A percentile compares a stretch with the other conserved stretches of the same genome.
Evolutionary conservation across 1,284 basidiomycete species (phyloP).

Genomic region (Limonomyces culmigenus): DNA sequence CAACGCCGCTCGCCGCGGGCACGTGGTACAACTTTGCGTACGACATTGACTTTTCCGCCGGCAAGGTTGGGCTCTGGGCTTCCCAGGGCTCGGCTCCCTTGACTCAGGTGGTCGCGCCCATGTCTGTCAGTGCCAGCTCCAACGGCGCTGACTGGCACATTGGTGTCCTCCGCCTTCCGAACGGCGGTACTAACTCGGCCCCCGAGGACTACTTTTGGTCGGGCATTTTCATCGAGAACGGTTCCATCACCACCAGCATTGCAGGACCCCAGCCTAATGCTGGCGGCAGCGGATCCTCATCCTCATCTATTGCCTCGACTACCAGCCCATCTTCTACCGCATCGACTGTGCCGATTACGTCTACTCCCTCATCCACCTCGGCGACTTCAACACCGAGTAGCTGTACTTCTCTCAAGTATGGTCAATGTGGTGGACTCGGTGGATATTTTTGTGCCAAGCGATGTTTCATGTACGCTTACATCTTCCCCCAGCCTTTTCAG

Average conservation of each 20-base stretch:
- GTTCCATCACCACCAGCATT: slow-evolving; percentile 29
- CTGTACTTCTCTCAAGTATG: no score
- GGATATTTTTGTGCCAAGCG: no score
- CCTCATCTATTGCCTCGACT: no score
- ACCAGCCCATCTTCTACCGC: no score
- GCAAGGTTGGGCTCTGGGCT: slow-evolving; percentile 41
- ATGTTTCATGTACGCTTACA: no score
- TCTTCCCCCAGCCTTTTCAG: no score
- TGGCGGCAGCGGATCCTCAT: no score
- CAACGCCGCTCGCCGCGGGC: slow-evolving; percentile 25
- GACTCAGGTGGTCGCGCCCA: slow-evolving; percentile 29
- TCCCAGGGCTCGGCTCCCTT: slow-evolving; percentile 31
- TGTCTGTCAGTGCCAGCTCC: slow-evolving; percentile 33
- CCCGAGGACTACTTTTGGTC: slow-evolving; percentile 44
- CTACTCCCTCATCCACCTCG: no score
- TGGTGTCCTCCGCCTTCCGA: slow-evolving; percentile 39
- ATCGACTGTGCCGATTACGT: no score
- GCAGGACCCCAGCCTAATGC: no score
- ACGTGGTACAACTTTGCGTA: slow-evolving; percentile 53
- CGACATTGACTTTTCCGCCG: slow-evolving; percentile 36
- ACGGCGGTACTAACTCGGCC: slow-evolving; percentile 14
- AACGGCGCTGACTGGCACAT: slow-evolving; percentile 51
- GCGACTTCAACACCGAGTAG: no score
- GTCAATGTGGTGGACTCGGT: no score
- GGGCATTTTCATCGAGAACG: slow-evolving; percentile 40